Conservation (phyloP, 208 protist species). For the Trypanosoma cruzi region DNA sequence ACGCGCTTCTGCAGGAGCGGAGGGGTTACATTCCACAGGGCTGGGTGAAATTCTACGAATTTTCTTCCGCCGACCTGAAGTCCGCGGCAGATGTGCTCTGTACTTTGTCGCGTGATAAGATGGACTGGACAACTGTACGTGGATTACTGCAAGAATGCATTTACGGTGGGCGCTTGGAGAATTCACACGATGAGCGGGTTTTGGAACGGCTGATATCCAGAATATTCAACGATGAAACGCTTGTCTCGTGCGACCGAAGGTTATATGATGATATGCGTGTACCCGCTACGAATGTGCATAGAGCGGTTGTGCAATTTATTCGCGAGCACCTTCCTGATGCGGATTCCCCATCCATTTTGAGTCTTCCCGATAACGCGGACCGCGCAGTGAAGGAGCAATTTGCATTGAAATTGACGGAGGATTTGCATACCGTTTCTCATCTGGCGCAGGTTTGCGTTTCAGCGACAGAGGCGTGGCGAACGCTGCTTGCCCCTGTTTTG, state of each 20-base stretch:
- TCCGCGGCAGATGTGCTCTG: slow-evolving; percentile 91
- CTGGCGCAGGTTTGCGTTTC: slow-evolving; percentile 19
- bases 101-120: slow-evolving; percentile 31
- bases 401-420: slow-evolving; percentile 49
- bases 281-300: slow-evolving; percentile 54
- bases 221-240: slow-evolving; percentile 68
- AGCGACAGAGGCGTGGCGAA: slow-evolving; percentile 82
- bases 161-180: slow-evolving; percentile 97
- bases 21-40: slow-evolving; percentile 97
- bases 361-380: slow-evolving; percentile 94
- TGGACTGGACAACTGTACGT: slow-evolving; percentile 92
- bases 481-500: slow-evolving; percentile 81
- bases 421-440: slow-evolving; percentile 80
- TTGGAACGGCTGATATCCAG: slow-evolving; percentile 82
- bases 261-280: slow-evolving; percentile 59
- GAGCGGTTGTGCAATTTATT: slow-evolving; percentile 56
- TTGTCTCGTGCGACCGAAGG: slow-evolving; percentile 35
- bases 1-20: slow-evolving; percentile 97
- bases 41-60: slow-evolving; percentile 98
- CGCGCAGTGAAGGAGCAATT: slow-evolving; percentile 85
- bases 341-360: slow-evolving; percentile 81
- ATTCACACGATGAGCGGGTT: slow-evolving; percentile 83
- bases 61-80: slow-evolving; percentile 94
- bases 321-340: slow-evolving; percentile 65
- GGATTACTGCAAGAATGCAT: slow-evolving; percentile 94